phyloP scores from a whole-genome alignment of 192 early-diverging fungal species.

The Coemansia sp. region DNA sequence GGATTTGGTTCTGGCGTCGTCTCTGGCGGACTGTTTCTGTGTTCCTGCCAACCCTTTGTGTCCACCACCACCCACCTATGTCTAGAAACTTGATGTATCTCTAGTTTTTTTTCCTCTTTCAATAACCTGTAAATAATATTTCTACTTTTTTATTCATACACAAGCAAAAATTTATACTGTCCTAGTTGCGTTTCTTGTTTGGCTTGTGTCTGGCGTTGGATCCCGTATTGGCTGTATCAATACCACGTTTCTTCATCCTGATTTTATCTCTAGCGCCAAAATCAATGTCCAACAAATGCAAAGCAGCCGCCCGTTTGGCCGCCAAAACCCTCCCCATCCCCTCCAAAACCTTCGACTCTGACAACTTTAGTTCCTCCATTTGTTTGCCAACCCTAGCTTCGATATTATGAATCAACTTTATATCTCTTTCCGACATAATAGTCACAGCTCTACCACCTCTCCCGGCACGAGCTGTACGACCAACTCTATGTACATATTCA shows the following conservation, averaged over 20 bases:
- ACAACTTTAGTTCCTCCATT: slow-evolving; percentile 72
- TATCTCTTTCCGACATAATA: slow-evolving; percentile 82
- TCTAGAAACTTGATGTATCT: not conserved
- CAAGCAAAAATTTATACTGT: no score
- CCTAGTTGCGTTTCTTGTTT: slow-evolving; percentile 6
- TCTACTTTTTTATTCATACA: not conserved
- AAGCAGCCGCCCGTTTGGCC: slow-evolving; percentile 80
- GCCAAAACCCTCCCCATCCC: slow-evolving; percentile 78
- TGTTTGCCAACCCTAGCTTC: slow-evolving; percentile 83
- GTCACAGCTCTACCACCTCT: slow-evolving; percentile 86
- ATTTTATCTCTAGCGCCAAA: slow-evolving; percentile 52
- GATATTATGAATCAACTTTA: slow-evolving; percentile 86
- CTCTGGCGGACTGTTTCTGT: slow-evolving; percentile 4
- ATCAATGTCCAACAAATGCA: slow-evolving; percentile 49
- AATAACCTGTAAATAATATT: not conserved
- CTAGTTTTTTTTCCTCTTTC: not conserved
- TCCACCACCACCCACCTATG: not conserved
- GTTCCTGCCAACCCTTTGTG: not conserved
- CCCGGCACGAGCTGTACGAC: slow-evolving; percentile 97
- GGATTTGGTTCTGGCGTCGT: slow-evolving; percentile 29
- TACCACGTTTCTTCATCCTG: slow-evolving; percentile 29
- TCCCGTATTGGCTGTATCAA: not conserved
- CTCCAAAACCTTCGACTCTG: slow-evolving; percentile 83
- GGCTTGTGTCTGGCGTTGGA: not conserved
- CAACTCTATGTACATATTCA: slow-evolving; percentile 97